Evolutionary conservation across 2,329 filamentous ascomycete genomes (phyloP).

Genomic region (Ciborinia camelliae): DNA sequence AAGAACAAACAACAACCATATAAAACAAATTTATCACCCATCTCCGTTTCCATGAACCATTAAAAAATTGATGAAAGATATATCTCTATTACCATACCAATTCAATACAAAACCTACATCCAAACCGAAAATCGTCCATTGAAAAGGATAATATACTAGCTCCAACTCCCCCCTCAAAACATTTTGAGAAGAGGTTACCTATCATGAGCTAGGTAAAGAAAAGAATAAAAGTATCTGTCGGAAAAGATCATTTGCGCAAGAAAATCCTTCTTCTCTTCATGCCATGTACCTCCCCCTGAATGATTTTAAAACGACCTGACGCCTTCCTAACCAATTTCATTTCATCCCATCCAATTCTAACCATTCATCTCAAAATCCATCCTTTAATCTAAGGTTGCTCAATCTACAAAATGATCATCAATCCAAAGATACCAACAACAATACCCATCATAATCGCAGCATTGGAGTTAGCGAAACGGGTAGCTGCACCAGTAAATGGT

Average conservation of each 20-base stretch:
- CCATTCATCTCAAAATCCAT: background rate
- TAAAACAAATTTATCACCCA: background rate
- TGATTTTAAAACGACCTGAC: background rate
- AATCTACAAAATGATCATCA: conserved; percentile 10
- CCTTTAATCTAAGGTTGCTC: too few species aligned
- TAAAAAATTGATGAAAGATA: background rate
- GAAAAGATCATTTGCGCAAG: background rate
- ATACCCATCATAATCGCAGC: background rate
- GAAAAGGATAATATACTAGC: background rate
- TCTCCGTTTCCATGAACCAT: background rate
- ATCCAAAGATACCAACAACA: background rate
- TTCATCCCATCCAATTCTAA: background rate
- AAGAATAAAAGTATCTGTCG: background rate
- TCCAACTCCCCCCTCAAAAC: background rate
- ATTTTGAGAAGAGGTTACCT: too few species aligned
- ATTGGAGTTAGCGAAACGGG: background rate
- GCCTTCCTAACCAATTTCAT: background rate
- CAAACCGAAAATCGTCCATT: background rate
- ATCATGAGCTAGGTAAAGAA: background rate
- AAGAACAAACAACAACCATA: background rate
- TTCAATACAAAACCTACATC: background rate
- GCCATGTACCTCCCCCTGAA: background rate
- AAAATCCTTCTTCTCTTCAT: background rate
- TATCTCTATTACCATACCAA: background rate
- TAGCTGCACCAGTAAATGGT: conserved; percentile 8